Evolutionary conservation across 768 basidiomycete species (phyloP), one percentile per base, ranked within the genome.

Genomic region (Lactarius psammicola): DNA sequence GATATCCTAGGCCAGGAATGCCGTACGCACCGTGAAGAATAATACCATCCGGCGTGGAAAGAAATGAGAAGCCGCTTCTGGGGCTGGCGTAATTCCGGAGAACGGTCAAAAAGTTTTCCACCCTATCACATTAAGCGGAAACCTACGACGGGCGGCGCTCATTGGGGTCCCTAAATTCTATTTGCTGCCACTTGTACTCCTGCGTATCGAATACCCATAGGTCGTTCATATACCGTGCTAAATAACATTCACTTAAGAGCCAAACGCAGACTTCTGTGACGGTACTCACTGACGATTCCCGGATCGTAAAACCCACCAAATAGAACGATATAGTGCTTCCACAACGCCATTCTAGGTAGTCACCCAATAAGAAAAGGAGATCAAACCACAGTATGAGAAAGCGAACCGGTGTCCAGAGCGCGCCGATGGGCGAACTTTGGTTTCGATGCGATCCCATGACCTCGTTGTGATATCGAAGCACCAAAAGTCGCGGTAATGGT

Each of bases 271-370:
- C 4, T 49, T 38, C 6, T 26, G 30, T 28, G n/a, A 63, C 8
- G 46, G 33, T 67, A 71, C 84, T 56, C 70, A 92, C 91, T 95
- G 53, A 85, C 86, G 56, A 90, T 78, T 2, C 94, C 94, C 2
- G 91, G 89, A 72, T 95, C 93, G 68, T 92, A 89, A 74, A 95
- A 95, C 1, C 94, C 94, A 5, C 94, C 95, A 72, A 95, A 97
- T 0, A 96, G 79, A 42, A 95, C 81, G 31, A 95, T 84, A 62
- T 82, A 86, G 60, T 95, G 89, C 73, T 95, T 96, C 91, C 91
- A 96, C 53, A 90, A 78, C 0, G 89, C 89, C 92, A 95, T 94
- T 40, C 91, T 91, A 56, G 31, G 34, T 36, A 36, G 11, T 20
- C n/a, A 26, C 46, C 66, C 62, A 49, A 53, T 36, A 7, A 20